Evolutionary conservation across 768 basidiomycete genomes (phyloP), one percentile per base, ranked within the genome.

Genomic region (Calocera cornea): DNA sequence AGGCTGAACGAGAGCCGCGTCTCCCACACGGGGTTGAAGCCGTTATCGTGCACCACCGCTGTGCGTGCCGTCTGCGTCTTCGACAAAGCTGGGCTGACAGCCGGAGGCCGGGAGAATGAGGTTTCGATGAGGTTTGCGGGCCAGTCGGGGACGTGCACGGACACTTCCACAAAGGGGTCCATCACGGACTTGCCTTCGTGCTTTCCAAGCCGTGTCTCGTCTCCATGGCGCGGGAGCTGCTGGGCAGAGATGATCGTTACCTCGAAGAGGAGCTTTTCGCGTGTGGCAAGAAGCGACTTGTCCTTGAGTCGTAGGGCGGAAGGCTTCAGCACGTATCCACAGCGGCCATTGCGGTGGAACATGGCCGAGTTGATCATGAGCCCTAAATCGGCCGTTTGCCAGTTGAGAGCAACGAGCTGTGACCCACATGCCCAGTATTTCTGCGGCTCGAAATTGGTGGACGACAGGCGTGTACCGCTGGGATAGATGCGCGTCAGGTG

Each of bases 331-430:
- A 99, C 86, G 72, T 92, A 97, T 0, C 95, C 95, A 1, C 84
- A 81, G 3, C 89, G 83, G n/a, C 89, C 90, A 71, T 95, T 95
- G 2, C 89, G 82, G 70, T 88, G 87, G 76, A 99, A 99, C 92
- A 98, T 94, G 5, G 95, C 92, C 69, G 90, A 86, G 73, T 97
- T 99, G 75, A 97, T 91, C 80, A 88, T 86, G 73, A 88, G 89
- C 1, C 92, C 94, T 64, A 92, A 77, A 76, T 97, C 94, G 93
- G 75, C 2, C 65, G 94, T 98, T 77, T 99, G 95, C 93, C 94
- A 98, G 76, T 99, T 99, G 66, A 99, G 82, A 8, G 95, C 93
- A 0, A 94, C 93, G 3, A 97, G 77, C 75, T 97, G 95, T 14
- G 86, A 83, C 0, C 95, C 95, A 1, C 86, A 86, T 0, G 86